Base-by-base conservation (phyloP, 2,329 filamentous ascomycete species). In the Fusarium devonianum region DNA sequence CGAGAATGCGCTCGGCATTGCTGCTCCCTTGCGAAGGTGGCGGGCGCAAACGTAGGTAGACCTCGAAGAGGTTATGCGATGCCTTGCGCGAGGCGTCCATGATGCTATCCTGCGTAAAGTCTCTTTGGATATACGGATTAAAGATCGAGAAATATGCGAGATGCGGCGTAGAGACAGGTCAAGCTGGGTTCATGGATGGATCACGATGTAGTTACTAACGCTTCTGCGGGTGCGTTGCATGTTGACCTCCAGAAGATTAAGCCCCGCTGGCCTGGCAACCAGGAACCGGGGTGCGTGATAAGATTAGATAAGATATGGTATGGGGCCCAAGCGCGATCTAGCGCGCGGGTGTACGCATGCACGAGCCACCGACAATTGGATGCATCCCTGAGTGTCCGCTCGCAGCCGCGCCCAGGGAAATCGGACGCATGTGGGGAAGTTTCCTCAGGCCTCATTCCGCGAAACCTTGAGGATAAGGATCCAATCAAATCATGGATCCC, bases 21-120 rank as follows among this genome's bases (percentile, higher is more conserved):
- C 73, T 47, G 13, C 72, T 67, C 34, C 73, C 71, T 65, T 77
- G 67, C 47, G 76, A 76, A 4, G 86, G 81, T n/a, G 86, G 81
- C 8, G 89, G 89, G 12, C 89, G 87, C 37, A 97, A 78, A 37
- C 93, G 89, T 29, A 97, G 81, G 68, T 90, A 97, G 48, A 97
- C 93, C 73, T 97, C 88, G 70, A 97, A 97, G 26, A 97, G 83
- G 54, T 82, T 84, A 50, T 74, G 73, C 12, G 71, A 69, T 32
- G 68, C 19, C 66, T 59, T 67, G 61, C 74, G 69, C 48, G 60
- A 57, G 42, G 69, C 59, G 50, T 78, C 74, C 75, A 78, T 78
- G 45, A 44, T 63, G 40, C 22, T 51, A 42, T 34, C 30, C 32
- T 30, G 19, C n/a, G 22, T 39, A 25, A 46, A 29, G 18, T 42